These are phyloP conservation scores for Calonectria henricotiae DNA, from an alignment of 2,329 filamentous ascomycete species.

Conservation along the genomic window DNA sequence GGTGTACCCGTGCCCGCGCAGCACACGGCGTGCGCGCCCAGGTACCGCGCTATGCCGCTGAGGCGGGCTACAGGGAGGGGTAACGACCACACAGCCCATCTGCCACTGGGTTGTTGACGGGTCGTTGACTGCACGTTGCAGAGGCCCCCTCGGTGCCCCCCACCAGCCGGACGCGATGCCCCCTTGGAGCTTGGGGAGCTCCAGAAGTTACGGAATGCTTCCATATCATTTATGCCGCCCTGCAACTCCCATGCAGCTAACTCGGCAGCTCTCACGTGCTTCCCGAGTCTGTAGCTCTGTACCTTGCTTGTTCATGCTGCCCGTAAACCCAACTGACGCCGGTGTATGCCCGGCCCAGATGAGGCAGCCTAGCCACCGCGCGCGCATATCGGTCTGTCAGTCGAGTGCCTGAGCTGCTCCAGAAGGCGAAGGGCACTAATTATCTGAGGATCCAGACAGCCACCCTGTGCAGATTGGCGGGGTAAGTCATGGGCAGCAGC, in stretches of 20 bases:
- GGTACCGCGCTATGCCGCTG: constrained; percentile 35
- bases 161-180: neutral
- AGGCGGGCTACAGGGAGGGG: constrained; percentile 24
- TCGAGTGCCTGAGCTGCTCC: constrained; percentile 7
- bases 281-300: constrained; percentile 7
- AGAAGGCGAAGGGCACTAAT: neutral
- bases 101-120: constrained; percentile 24
- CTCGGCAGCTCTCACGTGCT: constrained; percentile 44
- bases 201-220: constrained; percentile 33
- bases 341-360: neutral
- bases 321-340: neutral
- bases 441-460: constrained; percentile 17
- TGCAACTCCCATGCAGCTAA: constrained; percentile 20
- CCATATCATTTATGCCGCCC: constrained; percentile 17
- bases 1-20: constrained; percentile 25
- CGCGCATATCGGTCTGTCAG: constrained; percentile 1
- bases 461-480: constrained; percentile 16
- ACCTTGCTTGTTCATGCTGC: constrained; percentile 16
- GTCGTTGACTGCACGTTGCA: constrained; percentile 28
- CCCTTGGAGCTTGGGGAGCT: constrained; percentile 11
- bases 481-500: constrained; percentile 18
- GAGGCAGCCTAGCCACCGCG: neutral
- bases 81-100: constrained; percentile 7
- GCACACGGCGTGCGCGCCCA: neutral
- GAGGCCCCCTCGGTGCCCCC: neutral